phyloP scores from a whole-genome alignment of 2,329 filamentous ascomycete genomes.

The Fusarium oxysporum region DNA sequence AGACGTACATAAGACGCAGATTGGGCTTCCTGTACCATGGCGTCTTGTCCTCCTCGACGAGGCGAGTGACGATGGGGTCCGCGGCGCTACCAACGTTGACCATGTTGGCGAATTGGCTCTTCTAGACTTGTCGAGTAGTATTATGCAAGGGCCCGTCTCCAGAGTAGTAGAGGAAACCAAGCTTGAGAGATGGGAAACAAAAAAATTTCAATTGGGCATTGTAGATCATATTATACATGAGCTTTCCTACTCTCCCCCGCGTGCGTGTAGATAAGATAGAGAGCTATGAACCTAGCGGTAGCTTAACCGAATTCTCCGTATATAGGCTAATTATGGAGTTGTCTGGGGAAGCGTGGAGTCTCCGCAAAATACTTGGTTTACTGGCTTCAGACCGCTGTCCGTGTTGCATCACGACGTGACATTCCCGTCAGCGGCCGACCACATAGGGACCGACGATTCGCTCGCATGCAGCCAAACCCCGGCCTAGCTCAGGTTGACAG shows the following conservation, averaged over 20 bases:
- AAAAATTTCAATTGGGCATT: constrained; percentile 2
- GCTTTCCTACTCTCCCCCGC: not conserved
- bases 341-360: constrained; percentile 32
- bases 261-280: constrained; percentile 10
- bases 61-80: constrained; percentile 48
- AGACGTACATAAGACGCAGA: constrained; percentile 62
- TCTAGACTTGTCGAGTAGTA: not conserved
- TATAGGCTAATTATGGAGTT: constrained; percentile 14
- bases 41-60: constrained; percentile 47
- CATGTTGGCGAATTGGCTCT: constrained; percentile 17
- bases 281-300: not conserved
- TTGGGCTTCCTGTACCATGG: constrained; percentile 68
- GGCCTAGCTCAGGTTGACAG: constrained; percentile 5
- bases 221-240: constrained; percentile 30
- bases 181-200: not conserved
- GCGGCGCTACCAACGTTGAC: constrained; percentile 36
- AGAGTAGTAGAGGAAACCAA: not conserved
- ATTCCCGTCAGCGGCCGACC: constrained; percentile 15
- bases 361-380: constrained; percentile 18
- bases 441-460: constrained; percentile 10
- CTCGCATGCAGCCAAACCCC: not conserved
- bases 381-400: not conserved
- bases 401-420: constrained; percentile 20
- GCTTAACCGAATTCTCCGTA: constrained; percentile 26
- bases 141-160: not conserved